Evolutionary conservation across 192 early-diverging fungal species (phyloP), one percentile per base, ranked within the genome.

Genomic region (Backusella luteola): DNA sequence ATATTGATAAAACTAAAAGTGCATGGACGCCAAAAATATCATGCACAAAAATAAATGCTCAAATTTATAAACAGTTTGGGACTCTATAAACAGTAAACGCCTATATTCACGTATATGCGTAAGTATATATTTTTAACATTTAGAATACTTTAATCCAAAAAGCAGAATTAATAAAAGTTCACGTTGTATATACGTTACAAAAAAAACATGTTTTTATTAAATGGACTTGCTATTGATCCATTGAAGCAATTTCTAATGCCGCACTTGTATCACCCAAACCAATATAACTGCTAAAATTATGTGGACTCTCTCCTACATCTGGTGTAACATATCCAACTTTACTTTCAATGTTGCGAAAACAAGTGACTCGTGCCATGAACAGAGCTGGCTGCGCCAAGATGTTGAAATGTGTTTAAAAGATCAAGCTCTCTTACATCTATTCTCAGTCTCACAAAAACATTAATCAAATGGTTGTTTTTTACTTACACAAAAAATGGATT

Each of bases 121-220:
- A 63, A 29, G 14, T 14, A 15, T 63, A 63, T 23, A 14, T 63
- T 26, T 23, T 63, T 29, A 63, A 15, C 29, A 63, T 26, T 56
- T 3, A 63, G 12, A 63, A 63, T 15, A 7, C 26, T 63, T 29
- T 63, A 63, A 63, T 63, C 8, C 56, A 63, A 26, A 11, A 63
- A 29, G 11, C 56, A 63, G 23, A 63, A 63, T 63, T 63, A 59
- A 59, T 59, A 63, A 29, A 63, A 11, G 23, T 63, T 63, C 56
- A 63, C 56, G 56, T 63, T 63, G 38, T 39, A 19, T 59, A 59
- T 59, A 29, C 26, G 21, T 29, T 29, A 63, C 21, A 63, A 63
- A 63, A 26, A 32, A 63, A 63, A 63, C 56, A 63, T 63, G 56
- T 63, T 63, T 63, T 63, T 63, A 63, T 63, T 63, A 63, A 63